These are phyloP conservation scores for Xylariaceae sp. DNA, from an alignment of 2,329 filamentous ascomycete species.

Conservation along the genomic window DNA sequence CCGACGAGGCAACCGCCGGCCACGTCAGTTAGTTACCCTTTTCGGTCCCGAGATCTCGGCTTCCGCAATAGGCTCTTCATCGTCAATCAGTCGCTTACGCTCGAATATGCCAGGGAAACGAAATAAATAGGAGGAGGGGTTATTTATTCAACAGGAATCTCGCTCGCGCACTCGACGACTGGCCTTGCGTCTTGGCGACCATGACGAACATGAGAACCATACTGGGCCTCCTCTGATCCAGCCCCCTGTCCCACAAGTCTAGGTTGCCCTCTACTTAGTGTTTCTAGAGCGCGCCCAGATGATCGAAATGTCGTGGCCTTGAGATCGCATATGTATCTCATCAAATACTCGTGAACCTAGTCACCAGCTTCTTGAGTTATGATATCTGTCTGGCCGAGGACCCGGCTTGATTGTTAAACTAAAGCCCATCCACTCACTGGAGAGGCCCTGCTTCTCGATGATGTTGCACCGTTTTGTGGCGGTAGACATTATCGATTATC, in stretches of 20 bases:
- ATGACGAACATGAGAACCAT: slow-evolving; percentile 29
- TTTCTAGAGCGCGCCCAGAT: slow-evolving; percentile 1
- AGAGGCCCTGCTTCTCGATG: not conserved
- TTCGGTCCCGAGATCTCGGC: too few relatives aligned
- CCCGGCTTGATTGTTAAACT: not conserved
- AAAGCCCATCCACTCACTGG: slow-evolving; percentile 2
- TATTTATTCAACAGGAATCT: too few relatives aligned
- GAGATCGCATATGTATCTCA: slow-evolving; percentile 1
- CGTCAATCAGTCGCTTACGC: too few relatives aligned
- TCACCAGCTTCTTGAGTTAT: not conserved
- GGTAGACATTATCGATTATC: too few relatives aligned
- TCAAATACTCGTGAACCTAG: slow-evolving; percentile 1
- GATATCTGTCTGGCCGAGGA: slow-evolving; percentile 1
- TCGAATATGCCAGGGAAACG: too few relatives aligned
- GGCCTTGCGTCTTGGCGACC: slow-evolving; percentile 21
- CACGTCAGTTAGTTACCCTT: too few relatives aligned
- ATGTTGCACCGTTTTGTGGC: not conserved
- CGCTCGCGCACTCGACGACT: slow-evolving; percentile 14
- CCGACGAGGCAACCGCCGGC: too few relatives aligned
- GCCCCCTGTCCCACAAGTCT: slow-evolving; percentile 5
- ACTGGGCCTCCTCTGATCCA: slow-evolving; percentile 11
- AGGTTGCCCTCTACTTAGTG: slow-evolving; percentile 3
- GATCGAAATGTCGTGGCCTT: not conserved
- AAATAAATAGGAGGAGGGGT: too few relatives aligned
- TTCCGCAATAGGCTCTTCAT: slow-evolving; percentile 4